A percentile compares a stretch with the other conserved stretches of the same genome.
Conservation (phyloP, 169 alveolate species). For the Cryptosporidium ryanae region DNA sequence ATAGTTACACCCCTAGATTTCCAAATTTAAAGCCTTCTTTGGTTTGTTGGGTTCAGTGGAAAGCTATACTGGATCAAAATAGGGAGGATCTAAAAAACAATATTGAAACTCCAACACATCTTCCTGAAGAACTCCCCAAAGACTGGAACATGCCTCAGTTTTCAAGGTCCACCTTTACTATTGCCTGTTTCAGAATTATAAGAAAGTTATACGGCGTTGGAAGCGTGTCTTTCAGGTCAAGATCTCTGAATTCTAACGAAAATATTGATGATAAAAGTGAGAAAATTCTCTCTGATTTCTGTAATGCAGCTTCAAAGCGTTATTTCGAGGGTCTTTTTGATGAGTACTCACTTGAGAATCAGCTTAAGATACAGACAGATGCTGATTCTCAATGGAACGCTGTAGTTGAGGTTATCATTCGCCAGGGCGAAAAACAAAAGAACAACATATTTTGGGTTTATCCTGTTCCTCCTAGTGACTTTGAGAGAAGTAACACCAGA, state of each 20-base stretch:
- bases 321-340: conserved; percentile 38
- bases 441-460: conserved; percentile 51
- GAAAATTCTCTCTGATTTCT: conserved; percentile 46
- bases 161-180: conserved; percentile 63
- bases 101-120: conserved; percentile 69
- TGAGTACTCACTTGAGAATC: conserved; percentile 43
- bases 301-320: conserved; percentile 30
- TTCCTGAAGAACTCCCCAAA: conserved; percentile 62
- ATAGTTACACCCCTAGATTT: conserved; percentile 55
- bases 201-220: conserved; percentile 51
- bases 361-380: conserved; percentile 43
- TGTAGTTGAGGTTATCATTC: conserved; percentile 44
- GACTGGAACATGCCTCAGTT: conserved; percentile 75
- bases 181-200: conserved; percentile 55
- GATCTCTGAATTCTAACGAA: neutral
- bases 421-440: conserved; percentile 14
- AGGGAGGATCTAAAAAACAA: conserved; percentile 49
- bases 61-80: conserved; percentile 64
- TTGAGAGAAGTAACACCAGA: conserved; percentile 7
- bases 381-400: conserved; percentile 68
- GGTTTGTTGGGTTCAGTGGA: conserved; percentile 58
- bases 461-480: conserved; percentile 55
- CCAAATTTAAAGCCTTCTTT: conserved; percentile 54
- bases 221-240: conserved; percentile 37
- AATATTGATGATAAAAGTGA: conserved; percentile 50